Evolutionary conservation across 495 filamentous ascomycete species (phyloP).

Genomic region (Thermothielavioides terrestris): DNA sequence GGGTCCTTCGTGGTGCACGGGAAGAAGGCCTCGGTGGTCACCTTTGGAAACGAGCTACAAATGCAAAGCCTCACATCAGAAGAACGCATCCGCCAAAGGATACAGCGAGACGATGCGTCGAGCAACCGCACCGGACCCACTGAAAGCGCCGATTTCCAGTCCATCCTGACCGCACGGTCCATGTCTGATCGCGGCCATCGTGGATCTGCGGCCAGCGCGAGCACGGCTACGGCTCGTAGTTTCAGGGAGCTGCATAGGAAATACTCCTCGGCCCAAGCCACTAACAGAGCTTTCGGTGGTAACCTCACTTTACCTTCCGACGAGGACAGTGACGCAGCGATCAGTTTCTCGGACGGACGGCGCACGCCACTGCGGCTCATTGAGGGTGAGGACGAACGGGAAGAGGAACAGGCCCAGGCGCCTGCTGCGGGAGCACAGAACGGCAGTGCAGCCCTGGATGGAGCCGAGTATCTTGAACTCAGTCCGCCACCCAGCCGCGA

Average conservation of each 20-base stretch:
- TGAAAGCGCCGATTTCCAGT: conserved; percentile 24
- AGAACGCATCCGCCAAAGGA: conserved; percentile 53
- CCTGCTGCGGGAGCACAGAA: no score
- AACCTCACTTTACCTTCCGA: conserved; percentile 39
- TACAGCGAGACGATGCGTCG: conserved; percentile 30
- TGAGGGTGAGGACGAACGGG: conserved; percentile 32
- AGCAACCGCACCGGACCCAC: conserved; percentile 13
- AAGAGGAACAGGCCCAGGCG: not conserved
- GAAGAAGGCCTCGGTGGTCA: conserved; percentile 94
- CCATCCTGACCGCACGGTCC: conserved; percentile 22
- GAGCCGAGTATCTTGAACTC: conserved; percentile 9
- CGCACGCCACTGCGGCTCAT: conserved; percentile 45
- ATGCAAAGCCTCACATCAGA: conserved; percentile 75
- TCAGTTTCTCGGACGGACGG: conserved; percentile 48
- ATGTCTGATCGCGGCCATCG: conserved; percentile 34
- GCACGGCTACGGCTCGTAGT: conserved; percentile 47
- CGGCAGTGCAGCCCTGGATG: conserved; percentile 6
- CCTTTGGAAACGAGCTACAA: conserved; percentile 86
- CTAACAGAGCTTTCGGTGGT: conserved; percentile 17
- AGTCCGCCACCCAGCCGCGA: conserved; percentile 22
- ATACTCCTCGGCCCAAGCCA: conserved; percentile 38
- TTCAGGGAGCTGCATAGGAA: conserved; percentile 47
- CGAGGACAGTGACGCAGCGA: conserved; percentile 48
- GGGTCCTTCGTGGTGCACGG: conserved; percentile 94
- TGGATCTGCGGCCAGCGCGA: conserved; percentile 46